Evolutionary conservation across 208 protist species (phyloP), one percentile per base, ranked within the genome.

Genomic region (Endotrypanum monterogeii): DNA sequence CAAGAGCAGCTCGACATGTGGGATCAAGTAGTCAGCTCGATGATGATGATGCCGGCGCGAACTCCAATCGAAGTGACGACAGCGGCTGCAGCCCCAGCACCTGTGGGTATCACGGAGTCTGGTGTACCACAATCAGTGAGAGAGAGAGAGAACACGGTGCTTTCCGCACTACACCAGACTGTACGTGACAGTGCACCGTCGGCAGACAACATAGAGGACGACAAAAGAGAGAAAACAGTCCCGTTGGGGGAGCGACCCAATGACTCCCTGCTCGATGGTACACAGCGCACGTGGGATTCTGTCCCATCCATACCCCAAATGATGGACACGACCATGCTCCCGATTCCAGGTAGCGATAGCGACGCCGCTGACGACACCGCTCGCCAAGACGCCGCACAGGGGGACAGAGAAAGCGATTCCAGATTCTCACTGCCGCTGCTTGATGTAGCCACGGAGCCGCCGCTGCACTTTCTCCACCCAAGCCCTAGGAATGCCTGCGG

Each of bases 21-120:
- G 82, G 80, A 88, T 20, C 44, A 78, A 37, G 61, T 83, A 56
- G 55, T 88, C 20, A 52, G 48, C 35, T 50, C 76, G n/a, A 71
- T 83, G 78, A 52, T 55, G 37, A 32, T 54, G n/a, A 76, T 55
- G 20, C 83, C 78, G 5, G 44, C 30, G 28, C 83, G 71, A 7
- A 56, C 63, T 28, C 39, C 71, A 16, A 50, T 44, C 7, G 57
- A 48, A 12, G 23, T 68, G 39, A 14, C 63, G 39, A 50, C 39
- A 37, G 48, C 55, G 35, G 18, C 7, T 20, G 3, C 44, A 2
- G 52, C 18, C 7, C 62, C 35, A 32, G 30, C 55, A 25, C 58
- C 8, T 28, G 20, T 23, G 39, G 14, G 30, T 25, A 23, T 20
- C 1, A 32, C 28, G 20, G 6, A 35, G 25, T 11, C 41, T 51